A percentile compares a stretch with the other conserved stretches of the same genome.
These are phyloP conservation scores for Phragmites australis DNA, from an alignment of 176 grass and related monocot genomes.

Conservation along the genomic window DNA sequence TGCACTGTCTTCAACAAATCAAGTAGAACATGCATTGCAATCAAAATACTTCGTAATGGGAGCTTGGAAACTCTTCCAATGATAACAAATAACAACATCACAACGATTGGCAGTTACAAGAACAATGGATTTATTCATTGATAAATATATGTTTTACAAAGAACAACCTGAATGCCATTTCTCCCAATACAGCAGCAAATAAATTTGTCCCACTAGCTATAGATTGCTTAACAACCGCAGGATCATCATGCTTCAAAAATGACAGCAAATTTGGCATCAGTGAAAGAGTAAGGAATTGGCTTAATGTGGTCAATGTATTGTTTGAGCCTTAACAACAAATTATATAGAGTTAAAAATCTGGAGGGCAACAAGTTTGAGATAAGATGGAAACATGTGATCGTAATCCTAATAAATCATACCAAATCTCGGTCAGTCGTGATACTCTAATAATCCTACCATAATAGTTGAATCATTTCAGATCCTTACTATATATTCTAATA, in stretches of 20 bases:
- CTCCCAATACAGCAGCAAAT: slow-evolving; percentile 96
- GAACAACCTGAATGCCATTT: slow-evolving; percentile 99
- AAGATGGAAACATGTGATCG: no score
- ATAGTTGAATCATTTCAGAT: no score
- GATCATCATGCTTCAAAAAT: slow-evolving; percentile 79
- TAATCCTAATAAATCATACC: no score
- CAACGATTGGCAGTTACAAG: slow-evolving; percentile 56
- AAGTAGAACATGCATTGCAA: slow-evolving; percentile 11
- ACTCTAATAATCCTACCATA: no score
- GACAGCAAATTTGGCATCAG: slow-evolving; percentile 98
- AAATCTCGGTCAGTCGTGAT: no score
- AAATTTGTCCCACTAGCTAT: slow-evolving; percentile 98
- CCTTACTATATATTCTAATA: no score
- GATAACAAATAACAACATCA: slow-evolving; percentile 50
- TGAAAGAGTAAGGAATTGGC: no score
- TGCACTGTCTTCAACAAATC: slow-evolving; percentile 26
- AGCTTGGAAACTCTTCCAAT: slow-evolving; percentile 33
- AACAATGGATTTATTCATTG: slow-evolving; percentile 62
- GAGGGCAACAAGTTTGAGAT: no score
- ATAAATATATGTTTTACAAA: slow-evolving; percentile 88
- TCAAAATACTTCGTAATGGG: slow-evolving; percentile 18
- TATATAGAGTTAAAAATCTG: no score
- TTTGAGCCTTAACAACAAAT: no score
- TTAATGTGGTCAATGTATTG: no score
- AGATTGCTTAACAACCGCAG: slow-evolving; percentile 80